Evolutionary conservation across 2,329 filamentous ascomycete species (phyloP).

Genomic region (Colletotrichum sp.): DNA sequence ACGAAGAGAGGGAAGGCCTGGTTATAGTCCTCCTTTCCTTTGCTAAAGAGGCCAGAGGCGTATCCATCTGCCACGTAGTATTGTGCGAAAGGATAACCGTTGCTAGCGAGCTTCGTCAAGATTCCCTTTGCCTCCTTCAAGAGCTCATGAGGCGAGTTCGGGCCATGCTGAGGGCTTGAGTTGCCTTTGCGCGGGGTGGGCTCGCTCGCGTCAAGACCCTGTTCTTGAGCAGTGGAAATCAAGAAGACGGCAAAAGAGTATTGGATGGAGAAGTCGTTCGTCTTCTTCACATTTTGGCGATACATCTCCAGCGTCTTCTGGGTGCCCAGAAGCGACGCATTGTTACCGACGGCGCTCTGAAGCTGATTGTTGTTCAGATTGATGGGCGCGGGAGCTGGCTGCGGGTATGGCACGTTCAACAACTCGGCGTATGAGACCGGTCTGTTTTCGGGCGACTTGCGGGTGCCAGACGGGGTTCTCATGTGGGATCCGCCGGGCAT

Average conservation of each 20-base stretch:
- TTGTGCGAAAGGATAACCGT: conserved; percentile 94
- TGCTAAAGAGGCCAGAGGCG: conserved; percentile 92
- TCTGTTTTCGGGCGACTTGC: conserved; percentile 60
- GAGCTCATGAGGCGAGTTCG: conserved; percentile 65
- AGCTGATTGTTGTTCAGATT: conserved; percentile 81
- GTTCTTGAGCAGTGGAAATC: conserved; percentile 85
- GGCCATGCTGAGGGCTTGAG: conserved; percentile 50
- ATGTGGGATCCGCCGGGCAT: conserved; percentile 45
- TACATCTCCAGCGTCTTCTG: conserved; percentile 99
- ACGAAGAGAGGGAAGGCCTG: conserved; percentile 92
- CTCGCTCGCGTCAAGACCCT: conserved; percentile 61
- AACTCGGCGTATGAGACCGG: conserved; percentile 62
- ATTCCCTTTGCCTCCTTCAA: conserved; percentile 89
- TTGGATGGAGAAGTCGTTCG: conserved; percentile 85
- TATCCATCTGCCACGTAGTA: conserved; percentile 97
- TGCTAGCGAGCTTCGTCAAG: conserved; percentile 82
- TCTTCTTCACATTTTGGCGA: conserved; percentile 95
- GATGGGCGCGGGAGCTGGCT: conserved; percentile 71
- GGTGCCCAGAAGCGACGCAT: conserved; percentile 87
- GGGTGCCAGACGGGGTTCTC: conserved; percentile 52
- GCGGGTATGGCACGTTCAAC: conserved; percentile 76
- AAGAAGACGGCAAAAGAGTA: conserved; percentile 97
- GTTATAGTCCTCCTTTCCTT: conserved; percentile 90
- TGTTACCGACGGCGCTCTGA: conserved; percentile 79
- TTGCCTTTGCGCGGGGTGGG: conserved; percentile 48